phyloP scores from a whole-genome alignment of 345 rosid species.

The Pseudoturritis turrita region DNA sequence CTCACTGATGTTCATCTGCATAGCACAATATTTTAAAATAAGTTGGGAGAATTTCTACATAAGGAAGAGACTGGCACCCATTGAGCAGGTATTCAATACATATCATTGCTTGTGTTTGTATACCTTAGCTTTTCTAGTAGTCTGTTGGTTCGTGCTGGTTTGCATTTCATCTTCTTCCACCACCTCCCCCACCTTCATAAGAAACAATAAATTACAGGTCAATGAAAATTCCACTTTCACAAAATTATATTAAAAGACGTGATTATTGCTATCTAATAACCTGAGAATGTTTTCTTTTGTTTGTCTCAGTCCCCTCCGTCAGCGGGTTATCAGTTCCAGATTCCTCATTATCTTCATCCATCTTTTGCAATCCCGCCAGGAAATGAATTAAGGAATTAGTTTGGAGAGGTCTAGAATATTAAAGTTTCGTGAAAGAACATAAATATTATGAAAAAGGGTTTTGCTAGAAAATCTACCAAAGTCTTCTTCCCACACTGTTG shows the following conservation, averaged over 20 bases:
- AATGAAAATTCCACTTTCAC: background rate
- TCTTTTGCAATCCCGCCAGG: constrained; percentile 23
- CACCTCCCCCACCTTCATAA: constrained; percentile 11
- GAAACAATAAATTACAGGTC: background rate
- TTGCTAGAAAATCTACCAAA: constrained; percentile 32
- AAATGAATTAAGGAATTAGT: constrained; percentile 1
- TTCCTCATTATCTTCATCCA: constrained; percentile 21
- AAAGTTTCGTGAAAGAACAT: background rate
- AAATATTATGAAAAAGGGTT: background rate
- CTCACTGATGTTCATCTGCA: constrained; percentile 19
- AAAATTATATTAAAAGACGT: background rate
- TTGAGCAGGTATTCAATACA: background rate
- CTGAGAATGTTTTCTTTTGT: constrained; percentile 30
- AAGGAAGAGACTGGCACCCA: background rate
- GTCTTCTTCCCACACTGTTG: constrained; percentile 29
- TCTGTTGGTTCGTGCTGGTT: constrained; percentile 29
- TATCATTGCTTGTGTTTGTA: background rate
- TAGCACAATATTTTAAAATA: background rate
- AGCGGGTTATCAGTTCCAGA: constrained; percentile 9
- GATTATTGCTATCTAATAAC: background rate
- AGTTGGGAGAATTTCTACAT: background rate
- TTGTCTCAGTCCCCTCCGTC: constrained; percentile 14
- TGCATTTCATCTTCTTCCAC: constrained; percentile 20
- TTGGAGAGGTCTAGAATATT: background rate
- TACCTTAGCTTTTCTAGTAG: constrained; percentile 52